Evolutionary conservation across 768 basidiomycete species (phyloP), one percentile per base, ranked within the genome.

Genomic region (Boletus pseudopeckii): DNA sequence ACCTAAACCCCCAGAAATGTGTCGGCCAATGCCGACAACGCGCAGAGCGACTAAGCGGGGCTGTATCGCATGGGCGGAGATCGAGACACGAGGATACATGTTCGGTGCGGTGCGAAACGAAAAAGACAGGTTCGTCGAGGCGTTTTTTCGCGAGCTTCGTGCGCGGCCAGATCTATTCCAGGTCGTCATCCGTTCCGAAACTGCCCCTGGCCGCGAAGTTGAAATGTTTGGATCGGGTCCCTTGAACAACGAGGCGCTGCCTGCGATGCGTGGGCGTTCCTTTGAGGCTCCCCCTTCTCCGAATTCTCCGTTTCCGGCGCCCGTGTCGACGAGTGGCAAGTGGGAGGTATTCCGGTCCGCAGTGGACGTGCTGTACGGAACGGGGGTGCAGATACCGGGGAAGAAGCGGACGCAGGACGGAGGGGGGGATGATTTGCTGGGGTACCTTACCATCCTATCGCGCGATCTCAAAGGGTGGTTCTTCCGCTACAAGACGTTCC

Each of bases 101-200:
- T 72, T 72, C 28, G 71, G 72, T 2, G 72, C 70, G 6, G 24
- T 72, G 26, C 59, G 60, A 26, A 60, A 66, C 46, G 66, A 71
- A 15, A 59, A 45, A 1, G 65, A 70, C 48, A 28, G 40, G 1
- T 71, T 72, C 41, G 54, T 60, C 4, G 42, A 54, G 0, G 61
- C 64, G 9, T 72, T 72, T 34, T 45, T 72, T 1, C 46, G 52
- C 20, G 66, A 70, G 20, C 64, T 72, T 17, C 59, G 65, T n/a
- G 60, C 59, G 1, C 64, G 66, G 7, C 71, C 68, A 2, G 67
- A 72, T 33, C 53, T 69, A 2, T 72, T 72, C 44, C 58, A 68
- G 26, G 65, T 72, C 3, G 57, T 71, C 18, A 61, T 63, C 5
- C 62, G 60, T 13, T 64, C 68, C 2, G 70, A 72, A 9, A 68